Evolutionary conservation across 257 asterid genomes (phyloP), one percentile per base, ranked within the genome.

Genomic region (Rhazya stricta): DNA sequence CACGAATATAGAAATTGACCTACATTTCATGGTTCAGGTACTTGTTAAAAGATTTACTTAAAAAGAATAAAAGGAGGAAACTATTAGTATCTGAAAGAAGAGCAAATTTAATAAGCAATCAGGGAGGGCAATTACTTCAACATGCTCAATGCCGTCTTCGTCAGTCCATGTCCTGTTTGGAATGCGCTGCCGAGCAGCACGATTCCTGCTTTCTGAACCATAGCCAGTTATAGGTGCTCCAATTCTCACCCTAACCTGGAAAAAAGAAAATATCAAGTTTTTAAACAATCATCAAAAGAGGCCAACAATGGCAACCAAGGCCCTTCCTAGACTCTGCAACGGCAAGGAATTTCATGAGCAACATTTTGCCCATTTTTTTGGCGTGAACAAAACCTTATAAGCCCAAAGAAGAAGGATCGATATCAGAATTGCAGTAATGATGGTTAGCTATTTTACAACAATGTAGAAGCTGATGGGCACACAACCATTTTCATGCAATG

Each of bases 161-260:
- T 94, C 98, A 12, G 85, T 88, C 99, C 98, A 95, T 51, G 76
- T 80, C 75, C 80, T 89, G 79, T 91, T 79, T 36, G 98, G 94
- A 62, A 95, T 82, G 67, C 96, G 96, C 80, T 92, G 98, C 71
- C 99, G 98, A 68, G 96, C 98, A 54, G 98, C 96, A 45, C 99
- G 97, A 79, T 92, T 92, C 84, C 91, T 87, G 74, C 96, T 92
- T 75, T 92, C 99, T 65, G 97, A 87, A 61, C 97, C 98, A 50
- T 92, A 92, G 53, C 97, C 96, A 9, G 94, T 91, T 67, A 92
- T 82, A 43, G 98, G 98, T 71, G 96, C 80, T 69, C 97, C 97
- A 19, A 94, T 89, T 81, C 96, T 86, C 56, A 86, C 97, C 84
- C 84, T 86, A 62, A 90, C 97, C 97, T 94, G 86, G 81, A 57